Evolutionary conservation across 2,329 filamentous ascomycete species (phyloP), one percentile per base, ranked within the genome.

Genomic region (Tothia fuscella): DNA sequence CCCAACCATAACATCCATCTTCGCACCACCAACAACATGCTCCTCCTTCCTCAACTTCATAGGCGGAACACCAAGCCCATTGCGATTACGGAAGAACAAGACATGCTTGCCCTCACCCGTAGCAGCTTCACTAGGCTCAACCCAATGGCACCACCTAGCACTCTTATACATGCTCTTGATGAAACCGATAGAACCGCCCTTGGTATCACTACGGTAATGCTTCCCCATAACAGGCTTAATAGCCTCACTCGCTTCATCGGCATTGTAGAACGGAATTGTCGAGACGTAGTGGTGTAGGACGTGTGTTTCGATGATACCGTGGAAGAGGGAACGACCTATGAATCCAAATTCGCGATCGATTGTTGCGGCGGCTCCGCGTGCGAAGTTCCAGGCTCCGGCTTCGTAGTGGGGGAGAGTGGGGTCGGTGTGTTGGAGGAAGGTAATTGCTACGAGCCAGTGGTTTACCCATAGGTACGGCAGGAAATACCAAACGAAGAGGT

Each of bases 401-500:
- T 80, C 76, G 73, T 96, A 96, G 73, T 96, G 89, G 46, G 89
- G 89, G 34, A 96, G 82, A 31, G 82, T 78, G 36, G 88, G 88
- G 62, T 96, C 88, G 58, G 89, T 95, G 76, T 96, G 89, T 67
- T 96, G 89, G 48, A 96, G 78, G 74, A 79, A 96, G 52, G 89
- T 96, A 63, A 96, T 96, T 61, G 88, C 88, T 51, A 96, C 88
- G 43, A 96, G 82, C 89, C 89, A 96, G 76, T 95, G 87, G 76
- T 96, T 93, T 43, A 95, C 88, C 89, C 89, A 95, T 47, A 95
- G 72, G 63, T 96, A 98, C 28, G 91, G 91, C 45, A 93, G 58
- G 56, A 88, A 78, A 68, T 98, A 98, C 89, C 91, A 96, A 48
- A 98, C 82, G 46, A 83, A 67, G 60, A 96, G 70, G 70, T 95